Base-by-base conservation (phyloP, 768 basidiomycete species). In the Lactarius psammicola region DNA sequence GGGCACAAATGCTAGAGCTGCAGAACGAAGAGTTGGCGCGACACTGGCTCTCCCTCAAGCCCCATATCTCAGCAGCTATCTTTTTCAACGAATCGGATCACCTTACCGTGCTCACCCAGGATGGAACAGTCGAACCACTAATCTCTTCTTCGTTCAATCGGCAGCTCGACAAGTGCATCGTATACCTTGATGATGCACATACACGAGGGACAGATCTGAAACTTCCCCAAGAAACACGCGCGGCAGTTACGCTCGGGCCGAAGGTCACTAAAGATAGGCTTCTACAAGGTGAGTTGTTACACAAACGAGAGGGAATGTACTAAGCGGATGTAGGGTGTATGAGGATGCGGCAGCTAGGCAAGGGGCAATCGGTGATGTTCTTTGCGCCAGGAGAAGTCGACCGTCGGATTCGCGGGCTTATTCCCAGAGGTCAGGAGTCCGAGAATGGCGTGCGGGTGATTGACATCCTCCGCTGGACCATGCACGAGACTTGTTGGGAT, bases 1-100 rank as follows among this genome's bases (percentile, higher is more conserved):
- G 84, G 3, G 84, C 84, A 0, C 84, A 85, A 65, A 81, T 86
- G 74, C 71, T 85, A 9, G 84, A 85, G 51, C 73, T 83, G 61
- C 71, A 75, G 23, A 85, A 84, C 63, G 34, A 68, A 1, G 73
- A 81, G 23, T 60, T 85, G 5, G 81, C 76, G 2, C 42, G 60
- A n/a, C 49, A 69, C 1, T 85, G 84, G 85, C 71, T 85, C 5
- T 40, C 57, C 30, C 61, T 66, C 30, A 71, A 53, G 3, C 61
- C 66, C 1, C 65, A 74, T 30, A 67, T 79, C 3, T 72, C 74
- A 34, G 84, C 81, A 0, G 80, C 78, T 0, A 74, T 85, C 6
- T 85, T 75, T 60, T 78, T 76, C 70, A 59, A 68, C 17, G 49
- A 51, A 13, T 51, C 49, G 15, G 49, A 51, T 26, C 49, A 70